phyloP scores from a whole-genome alignment of 352 stramenopile species.

The Pilasporangium apinafurcum region DNA sequence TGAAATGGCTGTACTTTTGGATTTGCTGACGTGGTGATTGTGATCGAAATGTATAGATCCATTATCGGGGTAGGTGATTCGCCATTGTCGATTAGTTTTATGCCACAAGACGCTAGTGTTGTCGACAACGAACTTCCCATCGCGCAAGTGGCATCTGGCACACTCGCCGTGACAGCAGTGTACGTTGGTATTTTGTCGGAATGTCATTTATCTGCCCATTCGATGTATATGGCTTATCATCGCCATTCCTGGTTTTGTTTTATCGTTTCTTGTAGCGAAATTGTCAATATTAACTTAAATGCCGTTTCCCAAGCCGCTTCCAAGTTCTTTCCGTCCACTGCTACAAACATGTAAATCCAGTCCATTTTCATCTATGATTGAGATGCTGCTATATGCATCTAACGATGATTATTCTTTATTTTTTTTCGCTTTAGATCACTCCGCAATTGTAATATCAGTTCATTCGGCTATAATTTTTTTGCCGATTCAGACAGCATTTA shows the following conservation, averaged over 20 bases:
- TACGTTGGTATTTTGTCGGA: too few relatives aligned
- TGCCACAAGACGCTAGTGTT: slow-evolving; percentile 13
- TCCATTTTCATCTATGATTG: not conserved
- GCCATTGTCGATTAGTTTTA: slow-evolving; percentile 18
- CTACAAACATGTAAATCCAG: slow-evolving; percentile 11
- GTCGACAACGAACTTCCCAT: slow-evolving; percentile 16
- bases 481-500: slow-evolving; percentile 14
- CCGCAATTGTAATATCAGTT: slow-evolving; percentile 44
- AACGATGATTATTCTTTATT: not conserved
- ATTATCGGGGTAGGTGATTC: slow-evolving; percentile 14
- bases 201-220: not conserved
- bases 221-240: not conserved
- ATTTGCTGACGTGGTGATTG: too few relatives aligned
- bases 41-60: slow-evolving; percentile 10
- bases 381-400: not conserved
- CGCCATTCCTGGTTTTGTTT: not conserved
- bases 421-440: slow-evolving; percentile 18
- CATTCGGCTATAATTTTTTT: slow-evolving; percentile 20
- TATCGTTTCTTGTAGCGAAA: slow-evolving; percentile 7
- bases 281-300: slow-evolving; percentile 27
- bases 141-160: slow-evolving; percentile 4
- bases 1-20: not conserved
- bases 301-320: slow-evolving; percentile 16
- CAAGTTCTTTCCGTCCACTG: slow-evolving; percentile 17
- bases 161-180: slow-evolving; percentile 17